Base-by-base conservation (phyloP, 768 basidiomycete species). In the Amanita pallidorosea region DNA sequence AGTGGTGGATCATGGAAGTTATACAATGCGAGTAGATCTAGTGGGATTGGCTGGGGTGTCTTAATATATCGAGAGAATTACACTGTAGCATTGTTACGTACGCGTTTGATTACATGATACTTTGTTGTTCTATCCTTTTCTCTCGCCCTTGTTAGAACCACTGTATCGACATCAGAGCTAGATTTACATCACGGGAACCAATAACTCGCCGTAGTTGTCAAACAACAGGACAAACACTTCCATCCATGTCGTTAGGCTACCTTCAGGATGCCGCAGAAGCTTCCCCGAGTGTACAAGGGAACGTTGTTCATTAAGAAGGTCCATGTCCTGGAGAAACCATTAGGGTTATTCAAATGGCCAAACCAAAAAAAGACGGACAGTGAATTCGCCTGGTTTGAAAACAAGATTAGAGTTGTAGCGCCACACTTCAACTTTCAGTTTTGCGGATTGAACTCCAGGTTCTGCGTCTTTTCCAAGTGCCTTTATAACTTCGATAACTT, bases 341-440 rank as follows among this genome's bases (percentile, higher is more conserved):
- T 11, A 34, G 20, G 5, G 33, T 5, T 12, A 27, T 17, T 6
- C 20, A n/a, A 11, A 25, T 52, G 9, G 38, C 52, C 43, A 40
- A 40, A 23, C 29, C 18, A 15, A 18, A 18, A 34, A 44, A 9
- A 3, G 49, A 61, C 73, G 53, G 58, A 79, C 76, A 52, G 88
- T 79, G 2, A 70, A 63, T 64, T 91, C 88, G 4, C 87, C 88
- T 4, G 74, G 69, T 65, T 91, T 92, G 70, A 87, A 89, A 12
- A 82, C 73, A 35, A 94, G 67, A 57, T 85, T 81, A 13, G 83
- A 77, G 59, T 88, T 85, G 60, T 86, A 91, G 44, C 81, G 72
- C 89, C 92, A 93, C 31, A 96, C 66, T 58, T 91, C 85, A 5
- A 97, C 92, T 64, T 92, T 94, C 57, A 82, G 79, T 65, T 92